Evolutionary conservation across 306 rosid species (phyloP), one percentile per base, ranked within the genome.

Genomic region (Corylus heterophylla): DNA sequence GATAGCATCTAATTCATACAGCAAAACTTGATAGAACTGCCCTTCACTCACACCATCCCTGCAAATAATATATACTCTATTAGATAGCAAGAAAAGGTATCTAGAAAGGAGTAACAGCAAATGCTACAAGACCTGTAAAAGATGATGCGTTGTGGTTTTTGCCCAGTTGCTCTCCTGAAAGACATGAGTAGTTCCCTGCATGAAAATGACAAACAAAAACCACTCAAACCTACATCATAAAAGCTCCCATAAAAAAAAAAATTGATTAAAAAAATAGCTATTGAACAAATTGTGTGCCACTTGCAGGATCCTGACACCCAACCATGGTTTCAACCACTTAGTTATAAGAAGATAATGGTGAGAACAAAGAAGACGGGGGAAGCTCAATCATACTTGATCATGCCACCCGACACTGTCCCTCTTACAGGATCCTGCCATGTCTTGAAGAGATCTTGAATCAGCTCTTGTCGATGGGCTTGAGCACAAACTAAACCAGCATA

Each of bases 41-140:
- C 99, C 99, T 45, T 96, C 99, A 4, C 98, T 93, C 12, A 96
- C 99, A 17, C 99, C 99, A 76, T 96, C 99, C 94, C 99, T 96
- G 83, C 54, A 88, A 68, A 76, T 10, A 37, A 74, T 12, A 76
- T 10, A 80, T 51, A 47, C 31, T 56, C 3, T 39, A 73, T 72
- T 71, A 77, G 25, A 73, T 0, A 39, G n/a, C 13, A 73, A 71
- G 18, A 54, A 47, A 58, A n/a, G 67, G 1, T 1, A 68, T 68
- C 17, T 10, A 73, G 35, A 44, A 61, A 20, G 3, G 27, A 81
- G 49, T 27, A n/a, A 8, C 20, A 42, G 10, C 3, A 54, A 42
- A 69, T 29, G 27, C 47, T 2, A 17, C 18, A 71, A 27, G 83
- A 74, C 99, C 99, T 87, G 86, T 96, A 96, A 84, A 96, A 96